Base-by-base conservation (phyloP, 2,329 filamentous ascomycete genomes). In the Colletotrichum sp. region DNA sequence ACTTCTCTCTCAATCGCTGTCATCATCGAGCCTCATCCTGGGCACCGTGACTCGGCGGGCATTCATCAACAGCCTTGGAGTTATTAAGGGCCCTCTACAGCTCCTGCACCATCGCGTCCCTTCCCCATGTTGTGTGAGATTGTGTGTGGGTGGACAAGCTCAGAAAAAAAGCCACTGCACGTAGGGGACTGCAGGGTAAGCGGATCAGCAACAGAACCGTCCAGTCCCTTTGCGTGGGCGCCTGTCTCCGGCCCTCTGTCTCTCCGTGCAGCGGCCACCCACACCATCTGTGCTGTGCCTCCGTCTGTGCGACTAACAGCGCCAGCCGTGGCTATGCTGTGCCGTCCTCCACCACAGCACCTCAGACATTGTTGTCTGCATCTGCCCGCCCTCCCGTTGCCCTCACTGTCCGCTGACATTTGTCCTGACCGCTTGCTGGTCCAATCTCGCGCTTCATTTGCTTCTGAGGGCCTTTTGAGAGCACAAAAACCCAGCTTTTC, bases 241-340 rank as follows among this genome's bases (percentile, higher is more conserved):
- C 39, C 39, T 43, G 39, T 39, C 34, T 60, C 64, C 39, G 71
- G 24, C 10, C 15, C 26, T 61, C 52, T 26, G 15, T 61, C 57
- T 15, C 34, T 66, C 60, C 48, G 52, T 39, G 68, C 32, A 36
- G 55, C 30, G 52, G n/a, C 39, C 61, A 30, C 34, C 67, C 48
- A 67, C 72, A 55, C 63, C 72, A 61, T 18, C 60, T 43, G 28
- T 52, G 52, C 67, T 67, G 52, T 63, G 68, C 71, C 32, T 61
- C 36, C 18, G 34, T 72, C 68, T 55, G 72, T 75, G 39, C 73
- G 15, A 75, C 69, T 55, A 52, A 61, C 28, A 67, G 34, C 36
- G 24, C 34, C 34, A 52, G 60, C 61, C 30, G 69, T 52, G 32
- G 30, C 68, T 55, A 43, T 36, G 28, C 21, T 24, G n/a, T 70